Evolutionary conservation across 1,284 basidiomycete species (phyloP).

Genomic region (Pisolithus thermaeus): DNA sequence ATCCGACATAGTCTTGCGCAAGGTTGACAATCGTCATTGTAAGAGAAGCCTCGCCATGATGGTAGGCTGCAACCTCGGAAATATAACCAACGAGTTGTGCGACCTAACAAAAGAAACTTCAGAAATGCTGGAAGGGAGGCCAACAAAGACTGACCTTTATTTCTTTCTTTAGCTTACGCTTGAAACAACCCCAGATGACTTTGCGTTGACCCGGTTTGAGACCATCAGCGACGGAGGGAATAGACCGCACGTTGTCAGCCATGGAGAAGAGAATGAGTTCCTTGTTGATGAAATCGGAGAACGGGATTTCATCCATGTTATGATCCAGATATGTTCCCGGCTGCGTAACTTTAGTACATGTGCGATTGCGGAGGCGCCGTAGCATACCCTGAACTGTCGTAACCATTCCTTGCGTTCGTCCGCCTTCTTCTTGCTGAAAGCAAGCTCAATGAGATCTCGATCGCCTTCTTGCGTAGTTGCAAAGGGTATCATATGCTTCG

Average conservation of each 20-base stretch:
- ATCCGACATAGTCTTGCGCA: constrained; percentile 93
- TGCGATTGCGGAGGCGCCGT: not conserved
- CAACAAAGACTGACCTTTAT: constrained; percentile 65
- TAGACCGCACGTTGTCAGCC: constrained; percentile 97
- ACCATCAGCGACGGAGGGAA: constrained; percentile 91
- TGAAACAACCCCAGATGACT: constrained; percentile 94
- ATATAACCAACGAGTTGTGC: constrained; percentile 95
- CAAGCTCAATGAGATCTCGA: constrained; percentile 89
- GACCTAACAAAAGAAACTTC: constrained; percentile 46
- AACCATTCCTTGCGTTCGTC: constrained; percentile 99
- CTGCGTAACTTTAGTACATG: constrained; percentile 32
- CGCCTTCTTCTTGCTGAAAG: constrained; percentile 99
- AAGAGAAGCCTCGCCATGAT: constrained; percentile 91
- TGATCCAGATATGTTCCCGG: constrained; percentile 96
- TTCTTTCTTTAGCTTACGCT: constrained; percentile 87
- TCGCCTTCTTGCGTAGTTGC: constrained; percentile 79
- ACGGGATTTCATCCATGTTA: constrained; percentile 80
- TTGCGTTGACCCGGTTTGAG: constrained; percentile 99
- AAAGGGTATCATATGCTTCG: constrained; percentile 93
- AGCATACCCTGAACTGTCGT: constrained; percentile 77
- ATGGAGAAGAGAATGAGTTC: constrained; percentile 99
- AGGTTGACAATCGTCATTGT: constrained; percentile 89
- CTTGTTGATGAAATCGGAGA: constrained; percentile 96
- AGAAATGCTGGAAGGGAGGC: not conserved
- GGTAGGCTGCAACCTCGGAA: constrained; percentile 91